These are phyloP conservation scores for Penicillium sp. DNA, from an alignment of 2,329 filamentous ascomycete species.

Conservation along the genomic window DNA sequence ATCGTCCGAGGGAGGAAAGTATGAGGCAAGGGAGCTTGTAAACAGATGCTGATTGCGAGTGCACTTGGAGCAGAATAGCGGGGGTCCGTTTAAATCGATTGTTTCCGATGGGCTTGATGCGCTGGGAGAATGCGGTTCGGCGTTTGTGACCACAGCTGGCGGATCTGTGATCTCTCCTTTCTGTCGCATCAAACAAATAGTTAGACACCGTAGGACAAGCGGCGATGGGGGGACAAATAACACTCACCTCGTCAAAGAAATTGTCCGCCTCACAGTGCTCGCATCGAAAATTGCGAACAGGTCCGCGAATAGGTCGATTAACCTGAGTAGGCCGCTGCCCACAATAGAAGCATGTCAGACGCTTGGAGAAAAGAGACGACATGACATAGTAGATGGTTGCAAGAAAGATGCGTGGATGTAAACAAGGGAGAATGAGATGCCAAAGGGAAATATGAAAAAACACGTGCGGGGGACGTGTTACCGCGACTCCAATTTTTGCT, in stretches of 20 bases:
- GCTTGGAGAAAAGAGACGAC: conserved; percentile 45
- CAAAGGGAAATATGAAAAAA: conserved; percentile 15
- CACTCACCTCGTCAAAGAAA: conserved; percentile 77
- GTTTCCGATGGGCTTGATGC: conserved; percentile 51
- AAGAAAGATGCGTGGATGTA: conserved; percentile 6
- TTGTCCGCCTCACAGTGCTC: conserved; percentile 81
- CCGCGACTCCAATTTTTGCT: conserved; percentile 14
- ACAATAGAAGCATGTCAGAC: conserved; percentile 81
- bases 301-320: conserved; percentile 59
- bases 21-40: conserved; percentile 74
- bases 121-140: conserved; percentile 34
- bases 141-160: conserved; percentile 62
- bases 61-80: conserved; percentile 73
- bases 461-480: conserved; percentile 23
- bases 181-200: conserved; percentile 31
- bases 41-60: conserved; percentile 86
- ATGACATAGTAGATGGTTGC: conserved; percentile 33
- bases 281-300: conserved; percentile 70
- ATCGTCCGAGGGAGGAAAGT: conserved; percentile 67
- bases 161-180: conserved; percentile 89
- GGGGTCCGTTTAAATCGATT: conserved; percentile 35
- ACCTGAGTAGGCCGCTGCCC: conserved; percentile 68
- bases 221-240: neutral
- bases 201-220: conserved; percentile 11
- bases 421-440: conserved; percentile 13